Percentiles rank a stretch among this genome's conserved stretches.
Conservation (phyloP, 805 yeast species). For the Teunomyces gatunensis region DNA sequence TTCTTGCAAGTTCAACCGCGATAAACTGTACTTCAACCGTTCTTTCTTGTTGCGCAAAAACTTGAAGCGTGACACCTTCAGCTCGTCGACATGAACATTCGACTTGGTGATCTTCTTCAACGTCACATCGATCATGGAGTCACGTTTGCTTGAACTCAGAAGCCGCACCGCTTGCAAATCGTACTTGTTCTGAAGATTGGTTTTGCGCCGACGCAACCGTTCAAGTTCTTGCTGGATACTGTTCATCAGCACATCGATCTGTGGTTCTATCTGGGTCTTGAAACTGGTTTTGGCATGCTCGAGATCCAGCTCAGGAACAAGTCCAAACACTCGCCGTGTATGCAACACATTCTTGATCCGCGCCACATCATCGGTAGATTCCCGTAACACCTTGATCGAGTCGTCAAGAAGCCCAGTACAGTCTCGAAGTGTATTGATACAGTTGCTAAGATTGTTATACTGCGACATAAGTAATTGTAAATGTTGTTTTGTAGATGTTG, state of each 20-base stretch:
- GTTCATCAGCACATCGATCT: conserved; percentile 30
- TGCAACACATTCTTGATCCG: conserved; percentile 39
- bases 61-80: conserved; percentile 37
- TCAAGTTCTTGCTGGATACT: conserved; percentile 31
- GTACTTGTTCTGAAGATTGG: conserved; percentile 32
- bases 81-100: conserved; percentile 24
- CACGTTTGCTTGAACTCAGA: conserved; percentile 14
- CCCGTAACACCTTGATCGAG: conserved; percentile 31
- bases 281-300: conserved; percentile 37
- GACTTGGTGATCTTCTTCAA: conserved; percentile 12
- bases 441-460: conserved; percentile 17
- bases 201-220: conserved; percentile 30
- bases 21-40: conserved; percentile 40
- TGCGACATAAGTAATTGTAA: background rate
- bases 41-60: conserved; percentile 43
- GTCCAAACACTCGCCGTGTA: conserved; percentile 47
- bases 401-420: conserved; percentile 32
- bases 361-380: conserved; percentile 38
- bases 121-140: conserved; percentile 9
- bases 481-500: background rate
- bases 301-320: conserved; percentile 49
- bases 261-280: conserved; percentile 40
- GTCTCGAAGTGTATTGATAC: conserved; percentile 30
- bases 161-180: conserved; percentile 42
- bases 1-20: conserved; percentile 19